These are phyloP conservation scores for Pilaira anomala DNA, from an alignment of 192 early-diverging fungal species.

Conservation along the genomic window DNA sequence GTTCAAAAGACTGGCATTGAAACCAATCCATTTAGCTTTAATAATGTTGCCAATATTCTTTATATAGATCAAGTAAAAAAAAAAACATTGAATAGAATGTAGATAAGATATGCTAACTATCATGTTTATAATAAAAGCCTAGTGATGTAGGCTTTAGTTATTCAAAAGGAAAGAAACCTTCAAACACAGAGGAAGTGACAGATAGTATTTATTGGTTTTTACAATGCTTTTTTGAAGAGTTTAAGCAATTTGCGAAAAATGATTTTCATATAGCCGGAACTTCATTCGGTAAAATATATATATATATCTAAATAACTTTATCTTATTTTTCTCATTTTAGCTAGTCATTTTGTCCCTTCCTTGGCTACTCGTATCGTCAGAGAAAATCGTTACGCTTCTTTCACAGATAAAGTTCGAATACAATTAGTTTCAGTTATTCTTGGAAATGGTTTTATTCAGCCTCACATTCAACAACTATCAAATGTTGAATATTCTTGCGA, in stretches of 20 bases:
- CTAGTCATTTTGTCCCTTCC: constrained; percentile 92
- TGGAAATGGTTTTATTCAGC: constrained; percentile 91
- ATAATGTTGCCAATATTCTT: constrained; percentile 6
- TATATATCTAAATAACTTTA: not conserved
- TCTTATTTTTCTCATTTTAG: not conserved
- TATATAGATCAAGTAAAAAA: constrained; percentile 4
- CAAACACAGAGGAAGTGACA: constrained; percentile 67
- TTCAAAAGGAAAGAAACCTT: constrained; percentile 60
- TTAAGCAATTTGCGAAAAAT: constrained; percentile 72
- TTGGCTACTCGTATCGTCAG: constrained; percentile 78
- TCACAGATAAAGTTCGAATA: constrained; percentile 44
- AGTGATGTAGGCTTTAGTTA: constrained; percentile 91
- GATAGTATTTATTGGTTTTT: constrained; percentile 90
- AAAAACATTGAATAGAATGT: not conserved
- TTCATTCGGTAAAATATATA: constrained; percentile 37
- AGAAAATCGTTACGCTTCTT: constrained; percentile 59
- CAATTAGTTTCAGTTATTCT: constrained; percentile 76
- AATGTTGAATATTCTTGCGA: constrained; percentile 78
- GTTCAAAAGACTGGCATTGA: constrained; percentile 7
- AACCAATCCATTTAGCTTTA: constrained; percentile 10
- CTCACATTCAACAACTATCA: constrained; percentile 82
- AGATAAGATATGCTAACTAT: too few species aligned
- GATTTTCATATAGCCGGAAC: constrained; percentile 90
- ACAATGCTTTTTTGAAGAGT: constrained; percentile 84
- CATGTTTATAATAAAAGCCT: constrained; percentile 48